Percentiles rank a stretch among this genome's conserved stretches.
phyloP scores from a whole-genome alignment of 2,329 filamentous ascomycete genomes.

The Claviceps pazoutovae region DNA sequence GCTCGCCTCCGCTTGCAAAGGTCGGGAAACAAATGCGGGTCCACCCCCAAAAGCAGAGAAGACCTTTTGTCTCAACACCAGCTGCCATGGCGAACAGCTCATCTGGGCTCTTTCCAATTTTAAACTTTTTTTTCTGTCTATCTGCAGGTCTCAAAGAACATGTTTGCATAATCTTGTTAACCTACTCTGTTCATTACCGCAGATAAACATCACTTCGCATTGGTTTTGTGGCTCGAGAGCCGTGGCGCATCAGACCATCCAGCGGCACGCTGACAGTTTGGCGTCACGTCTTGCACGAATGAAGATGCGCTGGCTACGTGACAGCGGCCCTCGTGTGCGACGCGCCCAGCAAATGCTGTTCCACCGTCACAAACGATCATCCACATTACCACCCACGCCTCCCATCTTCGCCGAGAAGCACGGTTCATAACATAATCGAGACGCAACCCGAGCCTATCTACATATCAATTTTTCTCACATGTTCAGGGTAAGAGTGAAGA shows the following conservation, averaged over 20 bases:
- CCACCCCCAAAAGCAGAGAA: background rate
- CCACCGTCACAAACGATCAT: background rate
- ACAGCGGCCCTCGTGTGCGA: background rate
- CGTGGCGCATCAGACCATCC: no score
- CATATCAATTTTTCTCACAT: no score
- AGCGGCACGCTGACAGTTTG: no score
- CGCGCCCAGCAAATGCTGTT: background rate
- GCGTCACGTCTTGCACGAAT: no score
- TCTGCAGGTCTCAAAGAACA: background rate
- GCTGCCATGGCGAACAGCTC: background rate
- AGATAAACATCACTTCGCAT: no score
- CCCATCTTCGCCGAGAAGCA: no score
- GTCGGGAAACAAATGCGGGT: constrained; percentile 5
- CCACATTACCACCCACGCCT: background rate
- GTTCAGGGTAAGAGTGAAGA: no score
- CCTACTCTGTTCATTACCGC: no score
- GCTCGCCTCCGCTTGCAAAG: background rate
- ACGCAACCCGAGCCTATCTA: no score
- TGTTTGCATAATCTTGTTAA: no score
- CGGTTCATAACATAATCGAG: no score
- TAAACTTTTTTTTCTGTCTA: background rate
- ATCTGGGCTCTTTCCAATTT: background rate
- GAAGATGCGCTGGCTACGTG: background rate
- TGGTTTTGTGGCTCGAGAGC: no score
- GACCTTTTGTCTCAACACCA: background rate